phyloP scores from a whole-genome alignment of 208 protist species.

The Wallacemonas sp. region DNA sequence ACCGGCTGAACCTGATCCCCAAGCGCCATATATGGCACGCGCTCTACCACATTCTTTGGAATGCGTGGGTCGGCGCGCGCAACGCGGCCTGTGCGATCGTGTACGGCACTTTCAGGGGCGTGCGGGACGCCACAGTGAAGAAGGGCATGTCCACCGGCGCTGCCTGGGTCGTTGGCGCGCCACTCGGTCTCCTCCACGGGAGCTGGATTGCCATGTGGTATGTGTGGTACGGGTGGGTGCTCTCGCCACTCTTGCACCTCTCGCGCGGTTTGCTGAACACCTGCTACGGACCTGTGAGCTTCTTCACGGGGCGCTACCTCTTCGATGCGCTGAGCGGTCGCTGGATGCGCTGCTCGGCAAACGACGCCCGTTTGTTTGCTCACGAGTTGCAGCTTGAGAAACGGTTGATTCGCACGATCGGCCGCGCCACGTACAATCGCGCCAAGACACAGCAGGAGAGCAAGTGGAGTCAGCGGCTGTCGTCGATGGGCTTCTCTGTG shows the following conservation, averaged over 20 bases:
- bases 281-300: slow-evolving; percentile 63
- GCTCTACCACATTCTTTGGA: slow-evolving; percentile 68
- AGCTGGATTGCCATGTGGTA: slow-evolving; percentile 31
- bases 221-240: slow-evolving; percentile 59
- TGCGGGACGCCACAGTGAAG: not conserved
- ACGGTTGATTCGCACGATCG: slow-evolving; percentile 68
- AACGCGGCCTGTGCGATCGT: slow-evolving; percentile 65
- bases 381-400: slow-evolving; percentile 66
- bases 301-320: slow-evolving; percentile 54
- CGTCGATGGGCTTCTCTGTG: slow-evolving; percentile 78
- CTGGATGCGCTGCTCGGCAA: slow-evolving; percentile 64
- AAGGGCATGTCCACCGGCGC: not conserved
- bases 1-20: slow-evolving; percentile 70
- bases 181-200: slow-evolving; percentile 24
- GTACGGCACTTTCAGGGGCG: slow-evolving; percentile 42
- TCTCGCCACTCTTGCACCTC: slow-evolving; percentile 75
- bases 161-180: slow-evolving; percentile 6
- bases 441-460: slow-evolving; percentile 61
- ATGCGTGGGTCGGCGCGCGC: slow-evolving; percentile 44
- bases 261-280: slow-evolving; percentile 61
- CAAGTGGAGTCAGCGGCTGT: slow-evolving; percentile 58
- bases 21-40: slow-evolving; percentile 70
- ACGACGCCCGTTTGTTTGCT: slow-evolving; percentile 38
- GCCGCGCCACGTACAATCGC: slow-evolving; percentile 73
- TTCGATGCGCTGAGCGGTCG: slow-evolving; percentile 77